Conservation (phyloP, 208 protist genomes). For the Wallacemonas sp. region DNA sequence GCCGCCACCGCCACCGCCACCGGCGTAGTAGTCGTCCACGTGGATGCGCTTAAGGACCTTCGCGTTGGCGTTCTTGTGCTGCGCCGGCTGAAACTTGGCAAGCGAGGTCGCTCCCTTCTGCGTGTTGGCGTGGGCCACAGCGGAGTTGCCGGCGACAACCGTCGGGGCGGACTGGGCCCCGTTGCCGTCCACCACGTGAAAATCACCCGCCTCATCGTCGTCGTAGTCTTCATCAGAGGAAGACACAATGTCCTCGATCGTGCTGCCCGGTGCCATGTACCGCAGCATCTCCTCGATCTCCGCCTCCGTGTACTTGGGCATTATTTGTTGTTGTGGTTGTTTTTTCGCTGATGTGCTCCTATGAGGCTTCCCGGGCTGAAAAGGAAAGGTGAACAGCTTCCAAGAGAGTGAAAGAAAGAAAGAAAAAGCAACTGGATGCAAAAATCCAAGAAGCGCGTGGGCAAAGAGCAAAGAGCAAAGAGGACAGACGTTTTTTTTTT, state of each 20-base stretch:
- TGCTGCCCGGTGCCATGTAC: constrained; percentile 86
- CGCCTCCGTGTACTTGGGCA: constrained; percentile 2
- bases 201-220: constrained; percentile 52
- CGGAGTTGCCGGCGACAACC: constrained; percentile 27
- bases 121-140: constrained; percentile 48
- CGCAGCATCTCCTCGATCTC: constrained; percentile 55
- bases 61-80: constrained; percentile 76
- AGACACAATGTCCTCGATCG: constrained; percentile 64
- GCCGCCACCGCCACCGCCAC: constrained; percentile 30
- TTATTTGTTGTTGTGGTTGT: too few relatives aligned
- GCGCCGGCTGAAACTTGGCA: constrained; percentile 82
- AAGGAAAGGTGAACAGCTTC: constrained; percentile 1
- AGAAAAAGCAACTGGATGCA: too few relatives aligned
- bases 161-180: constrained; percentile 15
- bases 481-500: too few relatives aligned
- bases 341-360: too few relatives aligned
- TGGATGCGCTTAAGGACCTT: constrained; percentile 73
- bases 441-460: too few relatives aligned
- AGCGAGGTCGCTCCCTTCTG: constrained; percentile 68
- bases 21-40: constrained; percentile 60
- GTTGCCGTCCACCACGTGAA: constrained; percentile 40
- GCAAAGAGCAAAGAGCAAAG: too few relatives aligned
- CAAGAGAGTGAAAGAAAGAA: constrained; percentile 7
- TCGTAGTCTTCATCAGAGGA: constrained; percentile 64
- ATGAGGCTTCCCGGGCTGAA: too few relatives aligned